These are phyloP conservation scores for Byssothecium circinans DNA, from an alignment of 2,329 filamentous ascomycete species.

Conservation along the genomic window DNA sequence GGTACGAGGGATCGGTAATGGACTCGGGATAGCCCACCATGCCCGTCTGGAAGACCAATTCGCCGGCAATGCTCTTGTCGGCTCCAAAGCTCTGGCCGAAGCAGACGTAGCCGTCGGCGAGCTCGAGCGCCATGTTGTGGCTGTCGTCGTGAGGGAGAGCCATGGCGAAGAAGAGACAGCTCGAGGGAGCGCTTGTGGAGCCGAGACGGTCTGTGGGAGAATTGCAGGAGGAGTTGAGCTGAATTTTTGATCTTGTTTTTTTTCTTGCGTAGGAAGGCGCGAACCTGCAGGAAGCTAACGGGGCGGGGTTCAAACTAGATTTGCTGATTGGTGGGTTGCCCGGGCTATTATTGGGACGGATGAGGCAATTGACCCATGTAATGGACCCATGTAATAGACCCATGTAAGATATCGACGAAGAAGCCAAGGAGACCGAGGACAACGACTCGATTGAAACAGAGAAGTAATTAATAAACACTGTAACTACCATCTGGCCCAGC, in stretches of 20 bases:
- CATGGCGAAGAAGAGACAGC: constrained; percentile 32
- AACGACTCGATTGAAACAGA: no score
- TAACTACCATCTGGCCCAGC: no score
- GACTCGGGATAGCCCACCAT: constrained; percentile 99
- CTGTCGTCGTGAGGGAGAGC: constrained; percentile 42
- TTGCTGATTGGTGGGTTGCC: no score
- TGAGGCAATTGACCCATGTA: no score
- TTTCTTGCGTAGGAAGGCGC: no score
- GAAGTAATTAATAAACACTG: no score
- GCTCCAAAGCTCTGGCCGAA: constrained; percentile 97
- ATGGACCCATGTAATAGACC: no score
- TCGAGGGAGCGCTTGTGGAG: constrained; percentile 33
- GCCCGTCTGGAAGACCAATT: constrained; percentile 98
- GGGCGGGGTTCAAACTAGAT: no score
- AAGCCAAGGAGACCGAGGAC: no score
- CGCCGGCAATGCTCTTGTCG: constrained; percentile 89
- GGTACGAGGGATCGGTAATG: constrained; percentile 83
- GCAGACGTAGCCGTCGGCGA: constrained; percentile 87
- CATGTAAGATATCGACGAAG: no score
- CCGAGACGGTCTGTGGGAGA: constrained; percentile 33
- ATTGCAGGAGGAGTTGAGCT: constrained; percentile 26
- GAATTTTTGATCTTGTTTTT: neutral
- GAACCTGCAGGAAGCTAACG: no score
- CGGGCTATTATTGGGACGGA: no score
- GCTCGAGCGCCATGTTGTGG: constrained; percentile 80